Evolutionary conservation across 169 alveolate species (phyloP), one percentile per base, ranked within the genome.

Genomic region (Plasmodium cynomolgi): DNA sequence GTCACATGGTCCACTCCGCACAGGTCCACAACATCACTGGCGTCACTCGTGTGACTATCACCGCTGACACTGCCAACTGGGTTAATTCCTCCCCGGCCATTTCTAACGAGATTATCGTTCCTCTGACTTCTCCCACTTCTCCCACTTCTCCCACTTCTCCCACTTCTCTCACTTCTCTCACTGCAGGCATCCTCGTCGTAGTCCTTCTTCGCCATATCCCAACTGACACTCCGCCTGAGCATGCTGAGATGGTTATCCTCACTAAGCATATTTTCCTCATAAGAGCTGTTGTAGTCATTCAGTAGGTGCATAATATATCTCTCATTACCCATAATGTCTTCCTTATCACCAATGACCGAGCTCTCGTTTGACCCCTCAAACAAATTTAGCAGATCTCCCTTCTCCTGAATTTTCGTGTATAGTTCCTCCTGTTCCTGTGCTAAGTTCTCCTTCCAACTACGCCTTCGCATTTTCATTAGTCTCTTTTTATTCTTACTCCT

Each of bases 241-340:
- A 26, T 75, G 71, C 44, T 50, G 26, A 13, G 23, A 31, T 83
- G 72, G 11, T 56, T 23, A 8, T 85, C 93, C 20, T 85, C 93
- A 77, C 79, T 56, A 0, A 85, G 7, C 31, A 68, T 71, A 33
- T 85, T 85, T n/a, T 77, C 81, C 41, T 85, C 74, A 56, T 68
- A 85, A 54, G 93, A 85, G 0, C 79, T 41, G 41, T 85, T 85
- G 23, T 85, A 75, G 23, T 85, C 93, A 85, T 85, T 85, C 31
- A 85, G 29, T 4, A 85, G 77, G 15, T 85, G 84, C 86, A 85
- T 85, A 77, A 85, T 85, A 34, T 85, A 85, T 37, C 80, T 75
- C 54, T 84, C 92, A 41, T 85, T 75, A 0, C 29, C 80, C 56
- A 85, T 50, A 0, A 50, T 75, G 31, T 85, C 93, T 13, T 85